phyloP scores from a whole-genome alignment of 805 yeast species.

The Schwanniomyces sp. region DNA sequence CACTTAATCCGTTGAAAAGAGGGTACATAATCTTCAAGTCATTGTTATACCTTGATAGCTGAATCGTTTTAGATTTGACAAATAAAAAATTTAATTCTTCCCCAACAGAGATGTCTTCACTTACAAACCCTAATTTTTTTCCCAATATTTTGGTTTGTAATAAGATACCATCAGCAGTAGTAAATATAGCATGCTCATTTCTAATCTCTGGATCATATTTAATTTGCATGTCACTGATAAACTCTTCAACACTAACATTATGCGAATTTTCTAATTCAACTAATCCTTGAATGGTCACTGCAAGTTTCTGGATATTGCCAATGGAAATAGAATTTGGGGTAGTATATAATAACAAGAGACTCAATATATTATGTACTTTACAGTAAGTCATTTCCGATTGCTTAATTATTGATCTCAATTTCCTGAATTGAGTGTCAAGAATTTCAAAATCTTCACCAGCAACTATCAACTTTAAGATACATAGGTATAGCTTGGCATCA shows the following conservation, averaged over 20 bases:
- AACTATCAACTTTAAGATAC: background rate
- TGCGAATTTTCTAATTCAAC: background rate
- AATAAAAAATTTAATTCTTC: constrained; percentile 15
- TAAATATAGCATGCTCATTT: background rate
- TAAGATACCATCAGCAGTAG: background rate
- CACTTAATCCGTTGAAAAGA: constrained; percentile 11
- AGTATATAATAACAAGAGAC: constrained; percentile 5
- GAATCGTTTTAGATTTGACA: constrained; percentile 15
- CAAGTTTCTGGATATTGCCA: background rate
- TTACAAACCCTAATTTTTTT: background rate
- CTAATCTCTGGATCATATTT: background rate
- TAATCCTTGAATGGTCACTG: background rate
- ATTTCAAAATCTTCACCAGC: background rate
- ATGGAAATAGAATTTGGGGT: constrained; percentile 4
- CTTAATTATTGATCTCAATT: constrained; percentile 1
- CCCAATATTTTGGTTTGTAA: background rate
- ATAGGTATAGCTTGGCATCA: constrained; percentile 4
- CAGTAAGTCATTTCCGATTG: background rate
- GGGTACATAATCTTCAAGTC: constrained; percentile 16
- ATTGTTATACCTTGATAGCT: constrained; percentile 17
- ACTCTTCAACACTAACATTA: constrained; percentile 1
- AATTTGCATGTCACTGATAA: background rate
- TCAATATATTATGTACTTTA: constrained; percentile 4
- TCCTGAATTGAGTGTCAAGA: background rate
- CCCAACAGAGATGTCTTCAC: background rate